Evolutionary conservation across 768 basidiomycete genomes (phyloP), one percentile per base, ranked within the genome.

Genomic region (Collybia nuda): DNA sequence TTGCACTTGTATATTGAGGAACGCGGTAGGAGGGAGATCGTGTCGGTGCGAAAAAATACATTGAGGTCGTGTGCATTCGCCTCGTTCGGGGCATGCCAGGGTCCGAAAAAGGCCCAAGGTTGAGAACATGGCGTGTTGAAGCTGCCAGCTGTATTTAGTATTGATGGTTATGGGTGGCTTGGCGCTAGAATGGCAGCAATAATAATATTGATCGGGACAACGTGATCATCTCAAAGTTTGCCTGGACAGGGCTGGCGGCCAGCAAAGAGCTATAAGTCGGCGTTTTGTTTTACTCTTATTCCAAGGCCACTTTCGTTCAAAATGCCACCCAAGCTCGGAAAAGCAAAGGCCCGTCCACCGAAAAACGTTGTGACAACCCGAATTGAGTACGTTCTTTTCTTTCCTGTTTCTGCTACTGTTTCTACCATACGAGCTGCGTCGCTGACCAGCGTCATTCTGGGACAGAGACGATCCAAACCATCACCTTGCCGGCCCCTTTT

Each of bases 21-120:
- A 54, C 3, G 64, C 63, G 0, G 72, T 67, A 0, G 66, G 65
- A 0, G 66, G 66, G 9, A 74, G 55, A 45, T 75, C 70, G 6
- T 62, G 42, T 0, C 67, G 62, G 62, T 92, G 91, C 17, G 85
- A 86, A 67, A 86, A 91, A 14, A 88, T 55, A 63, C 91, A 93
- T 28, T 69, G 61, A 6, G 67, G 52, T 17, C 84, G 71, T 1
- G 63, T 62, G 61, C 90, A 90, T 35, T 64, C 50, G 2, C 60
- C 43, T 48, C 48, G 59, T 22, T 82, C 75, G 4, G 89, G 89
- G 70, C 90, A 92, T 6, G 76, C 63, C 9, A 85, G 56, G 4
- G 69, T 64, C 21, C 74, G 76, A 64, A 91, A 90, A 17, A 85
- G 74, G 6, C 76, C 74, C 4, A 78, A 63, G 2, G 77, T 69